Conservation (phyloP, 2,329 filamentous ascomycete species). For the Curvularia sp. region DNA sequence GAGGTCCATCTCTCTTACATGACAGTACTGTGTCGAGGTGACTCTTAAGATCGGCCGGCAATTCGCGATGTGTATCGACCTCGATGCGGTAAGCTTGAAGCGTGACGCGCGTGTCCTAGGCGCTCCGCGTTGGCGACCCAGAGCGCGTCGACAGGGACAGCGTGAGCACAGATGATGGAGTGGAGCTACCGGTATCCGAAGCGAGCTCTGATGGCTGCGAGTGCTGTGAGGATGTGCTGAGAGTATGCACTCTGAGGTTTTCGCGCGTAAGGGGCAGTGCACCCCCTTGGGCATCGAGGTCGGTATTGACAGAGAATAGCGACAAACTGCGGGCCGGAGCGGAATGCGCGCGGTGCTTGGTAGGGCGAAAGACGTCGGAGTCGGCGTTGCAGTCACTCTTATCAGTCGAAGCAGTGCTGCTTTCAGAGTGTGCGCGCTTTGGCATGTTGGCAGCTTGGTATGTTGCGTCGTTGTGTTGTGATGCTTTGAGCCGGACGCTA, state of each 20-base stretch:
- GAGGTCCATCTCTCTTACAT: constrained; percentile 12
- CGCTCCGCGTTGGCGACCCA: constrained; percentile 12
- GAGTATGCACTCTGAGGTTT: constrained; percentile 1
- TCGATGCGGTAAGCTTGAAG: constrained; percentile 11
- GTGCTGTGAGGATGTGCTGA: constrained; percentile 6
- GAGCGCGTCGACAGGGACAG: constrained; percentile 14
- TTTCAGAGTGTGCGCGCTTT: constrained; percentile 6
- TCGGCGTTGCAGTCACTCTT: background rate
- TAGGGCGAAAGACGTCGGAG: background rate
- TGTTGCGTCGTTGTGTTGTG: constrained; percentile 2
- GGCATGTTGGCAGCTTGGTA: constrained; percentile 1
- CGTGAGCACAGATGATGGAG: background rate
- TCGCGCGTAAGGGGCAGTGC: background rate
- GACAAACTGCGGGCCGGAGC: constrained; percentile 1
- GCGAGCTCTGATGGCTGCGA: constrained; percentile 1
- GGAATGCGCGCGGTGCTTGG: constrained; percentile 4
- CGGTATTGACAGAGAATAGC: background rate
- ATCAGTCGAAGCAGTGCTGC: constrained; percentile 1
- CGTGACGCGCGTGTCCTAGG: constrained; percentile 15
- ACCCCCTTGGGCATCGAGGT: background rate
- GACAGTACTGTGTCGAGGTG: constrained; percentile 14
- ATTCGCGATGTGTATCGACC: constrained; percentile 2
- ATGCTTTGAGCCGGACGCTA: constrained; percentile 5
- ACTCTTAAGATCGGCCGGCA: constrained; percentile 7
- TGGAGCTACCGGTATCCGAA: background rate